Evolutionary conservation across 2,329 filamentous ascomycete genomes (phyloP).

Genomic region (Claviceps digitariae): DNA sequence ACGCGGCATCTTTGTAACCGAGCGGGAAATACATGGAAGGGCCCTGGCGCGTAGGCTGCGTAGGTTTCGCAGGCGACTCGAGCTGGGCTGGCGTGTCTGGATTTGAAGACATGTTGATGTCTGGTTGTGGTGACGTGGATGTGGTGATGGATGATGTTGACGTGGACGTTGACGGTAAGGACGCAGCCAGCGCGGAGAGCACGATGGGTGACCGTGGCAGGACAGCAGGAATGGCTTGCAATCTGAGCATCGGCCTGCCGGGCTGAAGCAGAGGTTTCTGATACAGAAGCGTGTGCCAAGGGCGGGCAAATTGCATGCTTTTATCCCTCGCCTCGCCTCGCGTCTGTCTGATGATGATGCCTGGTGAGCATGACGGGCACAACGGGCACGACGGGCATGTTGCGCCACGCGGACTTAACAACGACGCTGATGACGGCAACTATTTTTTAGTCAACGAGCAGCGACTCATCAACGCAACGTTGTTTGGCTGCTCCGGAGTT

Average conservation of each 20-base stretch:
- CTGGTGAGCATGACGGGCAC: too few species aligned
- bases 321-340: neutral
- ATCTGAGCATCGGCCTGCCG: neutral
- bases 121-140: neutral
- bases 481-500: neutral
- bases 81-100: slow-evolving; percentile 16
- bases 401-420: neutral
- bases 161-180: neutral
- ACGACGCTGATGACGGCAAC: too few species aligned
- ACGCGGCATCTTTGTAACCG: slow-evolving; percentile 80
- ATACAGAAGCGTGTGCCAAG: neutral
- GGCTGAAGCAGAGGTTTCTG: neutral
- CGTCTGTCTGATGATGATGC: too few species aligned
- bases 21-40: slow-evolving; percentile 56
- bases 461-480: too few species aligned
- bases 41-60: slow-evolving; percentile 11
- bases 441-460: too few species aligned
- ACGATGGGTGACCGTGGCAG: neutral
- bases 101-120: slow-evolving; percentile 19
- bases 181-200: neutral
- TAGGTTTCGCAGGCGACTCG: slow-evolving; percentile 16
- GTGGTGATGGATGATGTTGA: neutral
- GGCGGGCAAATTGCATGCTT: neutral
- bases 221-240: neutral
- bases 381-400: neutral